phyloP scores from a whole-genome alignment of 352 stramenopile genomes.

The Bremia lactucae region DNA sequence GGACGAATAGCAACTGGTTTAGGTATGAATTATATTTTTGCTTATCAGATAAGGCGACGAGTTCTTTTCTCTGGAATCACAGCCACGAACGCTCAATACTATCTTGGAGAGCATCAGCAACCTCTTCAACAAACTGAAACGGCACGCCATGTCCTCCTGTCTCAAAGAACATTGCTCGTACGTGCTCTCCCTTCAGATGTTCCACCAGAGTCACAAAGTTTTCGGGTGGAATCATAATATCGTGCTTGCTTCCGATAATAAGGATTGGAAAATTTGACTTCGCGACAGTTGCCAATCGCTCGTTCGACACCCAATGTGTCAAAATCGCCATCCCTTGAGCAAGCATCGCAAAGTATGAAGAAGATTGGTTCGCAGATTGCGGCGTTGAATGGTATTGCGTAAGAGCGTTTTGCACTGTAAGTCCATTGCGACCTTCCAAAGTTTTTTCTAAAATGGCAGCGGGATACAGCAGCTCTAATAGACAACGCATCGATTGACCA shows the following conservation, averaged over 20 bases:
- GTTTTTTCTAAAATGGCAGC: constrained; percentile 13
- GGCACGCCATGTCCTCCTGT: constrained; percentile 23
- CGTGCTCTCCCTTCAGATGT: constrained; percentile 17
- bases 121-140: constrained; percentile 28
- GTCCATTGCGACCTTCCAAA: constrained; percentile 15
- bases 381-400: constrained; percentile 25
- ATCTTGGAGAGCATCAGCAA: constrained; percentile 16
- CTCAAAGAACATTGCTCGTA: constrained; percentile 24
- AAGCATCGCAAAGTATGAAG: constrained; percentile 22
- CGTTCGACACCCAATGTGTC: constrained; percentile 43
- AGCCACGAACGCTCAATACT: constrained; percentile 22
- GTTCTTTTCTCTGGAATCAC: constrained; percentile 3
- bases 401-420: constrained; percentile 25
- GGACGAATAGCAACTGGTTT: too few species aligned
- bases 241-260: constrained; percentile 33
- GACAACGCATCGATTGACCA: constrained; percentile 14
- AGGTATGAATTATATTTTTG: too few species aligned
- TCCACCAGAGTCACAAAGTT: constrained; percentile 25
- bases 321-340: constrained; percentile 37
- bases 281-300: constrained; percentile 26
- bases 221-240: constrained; percentile 32
- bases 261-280: constrained; percentile 36
- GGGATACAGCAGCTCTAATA: constrained; percentile 25
- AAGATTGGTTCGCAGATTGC: constrained; percentile 10
- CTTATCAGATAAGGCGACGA: too few species aligned